Evolutionary conservation across 768 basidiomycete species (phyloP), one percentile per base, ranked within the genome.

Genomic region (Lentinula edodes): DNA sequence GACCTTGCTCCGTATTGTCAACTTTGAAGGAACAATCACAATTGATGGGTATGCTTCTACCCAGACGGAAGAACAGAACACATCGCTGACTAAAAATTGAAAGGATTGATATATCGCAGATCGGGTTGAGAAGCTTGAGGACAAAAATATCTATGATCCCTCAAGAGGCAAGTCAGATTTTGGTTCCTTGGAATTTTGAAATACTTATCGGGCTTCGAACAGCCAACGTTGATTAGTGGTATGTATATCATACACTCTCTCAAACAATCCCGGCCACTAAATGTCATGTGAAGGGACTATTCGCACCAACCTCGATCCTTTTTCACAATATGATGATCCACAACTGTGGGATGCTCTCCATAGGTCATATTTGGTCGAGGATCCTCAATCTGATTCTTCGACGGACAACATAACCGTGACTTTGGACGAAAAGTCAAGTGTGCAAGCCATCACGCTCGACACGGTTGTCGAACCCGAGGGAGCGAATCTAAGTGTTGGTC

Each of bases 291-390:
- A 67, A 86, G 76, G 88, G 64, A 77, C 80, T 67, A 74, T 90
- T 64, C 70, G 82, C 69, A 86, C 76, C 60, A 87, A 78, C 63
- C 76, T 83, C 62, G 86, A 78, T 73, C 75, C 87, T 65, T 93
- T 79, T 74, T 83, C 70, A 68, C 78, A 71, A 71, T 89, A 85
- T 63, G 83, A 84, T 58, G 84, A 88, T 65, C 85, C 86, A 6
- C 73, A 77, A 8, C 71, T 92, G 3, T 89, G 87, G 84, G 87
- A 89, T 68, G 89, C 90, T 4, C 75, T 92, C 20, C 82, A 82
- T 18, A 79, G 88, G 41, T 84, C 89, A 1, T 74, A 68, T 66
- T 62, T 80, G 5, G 71, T 78, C 16, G 72, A 70, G 38, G 72
- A 67, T 52, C 62, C 63, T 79, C 43, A 75, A 13, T 41, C 62